These are phyloP conservation scores for Basipetospora chlamydospora DNA, from an alignment of 2,329 filamentous ascomycete genomes.

Conservation along the genomic window DNA sequence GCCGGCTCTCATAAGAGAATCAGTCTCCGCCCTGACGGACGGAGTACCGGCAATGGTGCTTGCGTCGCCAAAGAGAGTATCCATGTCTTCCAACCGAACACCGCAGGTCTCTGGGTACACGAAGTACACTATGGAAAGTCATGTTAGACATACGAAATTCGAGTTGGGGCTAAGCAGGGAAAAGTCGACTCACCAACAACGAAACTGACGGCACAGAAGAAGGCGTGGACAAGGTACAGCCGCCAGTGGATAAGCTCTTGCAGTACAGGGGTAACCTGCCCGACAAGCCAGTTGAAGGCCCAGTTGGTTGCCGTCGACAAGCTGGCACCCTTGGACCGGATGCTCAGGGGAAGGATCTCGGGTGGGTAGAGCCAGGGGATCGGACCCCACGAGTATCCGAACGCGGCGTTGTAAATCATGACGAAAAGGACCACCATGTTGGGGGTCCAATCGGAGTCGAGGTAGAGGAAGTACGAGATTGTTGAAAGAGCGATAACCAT, in stretches of 20 bases:
- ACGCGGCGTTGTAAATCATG: conserved; percentile 96
- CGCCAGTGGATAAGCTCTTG: conserved; percentile 90
- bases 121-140: conserved; percentile 61
- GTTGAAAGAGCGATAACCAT: conserved; percentile 80
- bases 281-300: conserved; percentile 97
- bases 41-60: conserved; percentile 71
- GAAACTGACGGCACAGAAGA: conserved; percentile 92
- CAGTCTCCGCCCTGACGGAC: conserved; percentile 56
- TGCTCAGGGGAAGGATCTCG: conserved; percentile 94
- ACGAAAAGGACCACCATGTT: conserved; percentile 84
- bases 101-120: conserved; percentile 95
- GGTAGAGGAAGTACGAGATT: conserved; percentile 91
- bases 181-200: conserved; percentile 63
- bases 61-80: conserved; percentile 82
- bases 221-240: conserved; percentile 86
- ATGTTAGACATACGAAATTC: conserved; percentile 5
- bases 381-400: conserved; percentile 89
- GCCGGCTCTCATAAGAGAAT: conserved; percentile 62
- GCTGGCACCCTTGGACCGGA: conserved; percentile 92
- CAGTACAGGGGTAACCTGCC: conserved; percentile 84
- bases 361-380: conserved; percentile 97
- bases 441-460: conserved; percentile 66
- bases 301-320: conserved; percentile 93
- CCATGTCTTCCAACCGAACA: conserved; percentile 93
- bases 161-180: too few relatives aligned